Evolutionary conservation across 257 asterid species (phyloP).

Genomic region (Gentiana straminea): DNA sequence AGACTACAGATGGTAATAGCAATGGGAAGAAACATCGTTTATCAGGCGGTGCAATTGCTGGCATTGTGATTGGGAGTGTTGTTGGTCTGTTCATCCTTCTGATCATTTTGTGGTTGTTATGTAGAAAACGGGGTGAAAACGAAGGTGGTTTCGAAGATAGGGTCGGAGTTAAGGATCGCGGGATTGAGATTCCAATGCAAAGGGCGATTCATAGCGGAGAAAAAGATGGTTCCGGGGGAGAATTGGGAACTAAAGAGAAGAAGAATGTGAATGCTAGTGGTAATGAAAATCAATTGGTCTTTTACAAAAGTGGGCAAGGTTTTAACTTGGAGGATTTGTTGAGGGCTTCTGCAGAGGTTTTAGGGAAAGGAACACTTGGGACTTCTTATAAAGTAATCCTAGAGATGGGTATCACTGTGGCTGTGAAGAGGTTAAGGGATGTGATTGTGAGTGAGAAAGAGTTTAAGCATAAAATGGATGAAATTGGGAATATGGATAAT

Average conservation of each 20-base stretch:
- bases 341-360: constrained; percentile 93
- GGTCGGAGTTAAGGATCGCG: constrained; percentile 27
- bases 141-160: constrained; percentile 20
- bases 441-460: constrained; percentile 58
- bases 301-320: constrained; percentile 36
- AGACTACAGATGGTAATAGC: background rate
- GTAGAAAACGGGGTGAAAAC: constrained; percentile 26
- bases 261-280: constrained; percentile 26
- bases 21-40: constrained; percentile 33
- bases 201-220: constrained; percentile 17
- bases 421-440: constrained; percentile 85
- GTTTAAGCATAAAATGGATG: constrained; percentile 70
- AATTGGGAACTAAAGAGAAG: constrained; percentile 32
- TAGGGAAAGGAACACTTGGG: constrained; percentile 89
- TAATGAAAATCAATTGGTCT: constrained; percentile 45
- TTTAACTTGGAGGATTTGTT: constrained; percentile 74
- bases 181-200: constrained; percentile 30
- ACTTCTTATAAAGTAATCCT: constrained; percentile 85
- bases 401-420: constrained; percentile 55
- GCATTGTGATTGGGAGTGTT: constrained; percentile 54
- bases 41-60: constrained; percentile 84
- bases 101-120: constrained; percentile 33
- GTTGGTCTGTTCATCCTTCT: constrained; percentile 40
- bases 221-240: constrained; percentile 22
- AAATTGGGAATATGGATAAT: constrained; percentile 61